These are phyloP conservation scores for Apostasia shenzhenica DNA, from an alignment of 106 monocot genomes.

Conservation along the genomic window DNA sequence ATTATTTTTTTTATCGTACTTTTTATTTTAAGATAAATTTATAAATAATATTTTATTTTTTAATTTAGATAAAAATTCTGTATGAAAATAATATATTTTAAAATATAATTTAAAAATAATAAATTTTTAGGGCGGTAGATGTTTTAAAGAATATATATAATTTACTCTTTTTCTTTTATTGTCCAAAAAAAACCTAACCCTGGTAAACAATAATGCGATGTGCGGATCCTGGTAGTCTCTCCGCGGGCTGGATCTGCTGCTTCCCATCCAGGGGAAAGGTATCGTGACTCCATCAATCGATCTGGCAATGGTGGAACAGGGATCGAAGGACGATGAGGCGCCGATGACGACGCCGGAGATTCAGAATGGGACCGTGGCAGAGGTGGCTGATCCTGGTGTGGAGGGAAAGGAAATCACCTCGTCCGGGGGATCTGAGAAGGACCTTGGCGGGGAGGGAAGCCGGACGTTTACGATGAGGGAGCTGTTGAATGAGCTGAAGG, in stretches of 20 bases:
- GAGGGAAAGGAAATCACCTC: background rate
- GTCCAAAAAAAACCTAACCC: too few relatives aligned
- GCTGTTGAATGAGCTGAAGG: constrained; percentile 70
- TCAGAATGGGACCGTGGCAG: background rate
- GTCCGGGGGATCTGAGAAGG: background rate
- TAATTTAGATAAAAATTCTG: too few relatives aligned
- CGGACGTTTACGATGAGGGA: constrained; percentile 74
- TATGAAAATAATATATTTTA: too few relatives aligned
- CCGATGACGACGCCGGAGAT: background rate
- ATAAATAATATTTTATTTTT: too few relatives aligned
- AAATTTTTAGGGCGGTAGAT: too few relatives aligned
- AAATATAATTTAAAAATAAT: too few relatives aligned
- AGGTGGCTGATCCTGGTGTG: background rate
- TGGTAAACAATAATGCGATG: background rate
- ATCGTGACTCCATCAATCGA: background rate
- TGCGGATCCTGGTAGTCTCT: background rate
- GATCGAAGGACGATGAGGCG: background rate
- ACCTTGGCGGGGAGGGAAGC: constrained; percentile 17
- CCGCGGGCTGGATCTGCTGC: background rate
- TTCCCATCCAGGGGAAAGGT: background rate
- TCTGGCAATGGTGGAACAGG: background rate
- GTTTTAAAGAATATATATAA: too few relatives aligned
- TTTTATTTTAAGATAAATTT: too few relatives aligned
- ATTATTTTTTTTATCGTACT: too few relatives aligned
- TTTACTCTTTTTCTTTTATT: too few relatives aligned